Base-by-base conservation (phyloP, 2,329 filamentous ascomycete genomes). In the Cladosporium sp. region DNA sequence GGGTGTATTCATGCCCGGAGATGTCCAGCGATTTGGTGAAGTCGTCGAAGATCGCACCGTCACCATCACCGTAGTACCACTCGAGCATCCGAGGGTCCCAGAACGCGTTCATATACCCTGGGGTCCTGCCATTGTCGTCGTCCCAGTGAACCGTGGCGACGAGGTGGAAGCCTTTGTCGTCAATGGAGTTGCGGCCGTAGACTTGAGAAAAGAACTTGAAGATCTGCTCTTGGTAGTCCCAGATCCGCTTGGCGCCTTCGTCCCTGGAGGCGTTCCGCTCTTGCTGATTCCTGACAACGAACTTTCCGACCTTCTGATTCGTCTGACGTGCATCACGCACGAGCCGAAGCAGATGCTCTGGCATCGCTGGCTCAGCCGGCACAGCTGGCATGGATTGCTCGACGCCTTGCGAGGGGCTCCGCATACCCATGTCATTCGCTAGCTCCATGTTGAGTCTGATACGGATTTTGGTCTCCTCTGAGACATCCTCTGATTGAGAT, bases 121-220 rank as follows among this genome's bases (percentile, higher is more conserved):
- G 43, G 0, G 43, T 46, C 5, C 11, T 37, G 5, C 43, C 43
- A n/a, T 46, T 35, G 32, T 46, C 43, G 31, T 46, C 43, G 3
- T 46, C 43, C 43, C 43, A 46, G 16, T 46, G 43, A 3, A 46
- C 43, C 9, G 31, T 46, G n/a, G 43, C 43, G 19, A 46, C 31
- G 4, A 46, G 32, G 11, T 46, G 43, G 31, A 46, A 46, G 4
- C 43, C 43, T 46, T 46, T 46, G 43, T 46, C 43, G 32, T 46
- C 43, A 14, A 46, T 46, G 5, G 43, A 46, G 16, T 46, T 46
- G 31, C 43, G 43, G 16, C 43, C 43, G 13, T 46, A 46, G 43
- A 46, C 31, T 16, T 46, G 31, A n/a, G 32, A 34, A 28, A 46
- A 46, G 31, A 46, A 46, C 6, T 34, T 14, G 16, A 46, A 46